Evolutionary conservation across 106 monocot genomes (phyloP), one percentile per base, ranked within the genome.

Genomic region (Dioscorea alata): DNA sequence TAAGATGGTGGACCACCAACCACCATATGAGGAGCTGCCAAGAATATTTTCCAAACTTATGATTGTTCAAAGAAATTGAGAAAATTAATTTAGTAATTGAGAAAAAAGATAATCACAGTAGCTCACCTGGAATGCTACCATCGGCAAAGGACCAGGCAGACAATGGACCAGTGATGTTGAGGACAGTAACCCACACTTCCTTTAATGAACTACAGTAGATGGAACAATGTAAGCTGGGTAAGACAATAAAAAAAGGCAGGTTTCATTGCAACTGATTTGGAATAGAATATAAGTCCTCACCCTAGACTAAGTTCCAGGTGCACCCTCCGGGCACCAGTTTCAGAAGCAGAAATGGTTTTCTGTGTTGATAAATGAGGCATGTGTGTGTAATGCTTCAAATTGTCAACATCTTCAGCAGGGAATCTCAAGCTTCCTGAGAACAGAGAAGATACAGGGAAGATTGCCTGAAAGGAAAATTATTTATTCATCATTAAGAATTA

Each of bases 111-210:
- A 34, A 34, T 34, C 34, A 42, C 42, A 42, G 42, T 42, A 42
- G 6, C 10, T 65, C 68, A 97, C 99, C 93, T 83, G 99, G 85
- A 22, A 99, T 71, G 33, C 19, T 80, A 67, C 76, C 83, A 56
- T 90, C 87, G 12, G 99, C 82, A 53, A 99, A 99, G 50, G 99
- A 99, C 99, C 99, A 99, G 80, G 81, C 93, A 23, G 87, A 82
- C 60, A 93, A 76, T 33, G 92, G 99, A 23, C 99, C 99, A 63
- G 93, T 99, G 56, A 99, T 87, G 71, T 99, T 99, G 19, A 99
- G 80, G 22, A 78, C 93, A 18, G 90, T 61, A 50, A 54, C 80
- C 99, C 93, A 99, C 31, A 99, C 77, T 77, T 99, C 86, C 58
- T 82, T 75, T 33, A 88, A 54, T 18, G 99, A 99, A 14, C 99